Conservation (phyloP, 176 grass and related monocot species). For the Metroxylon sagu region DNA sequence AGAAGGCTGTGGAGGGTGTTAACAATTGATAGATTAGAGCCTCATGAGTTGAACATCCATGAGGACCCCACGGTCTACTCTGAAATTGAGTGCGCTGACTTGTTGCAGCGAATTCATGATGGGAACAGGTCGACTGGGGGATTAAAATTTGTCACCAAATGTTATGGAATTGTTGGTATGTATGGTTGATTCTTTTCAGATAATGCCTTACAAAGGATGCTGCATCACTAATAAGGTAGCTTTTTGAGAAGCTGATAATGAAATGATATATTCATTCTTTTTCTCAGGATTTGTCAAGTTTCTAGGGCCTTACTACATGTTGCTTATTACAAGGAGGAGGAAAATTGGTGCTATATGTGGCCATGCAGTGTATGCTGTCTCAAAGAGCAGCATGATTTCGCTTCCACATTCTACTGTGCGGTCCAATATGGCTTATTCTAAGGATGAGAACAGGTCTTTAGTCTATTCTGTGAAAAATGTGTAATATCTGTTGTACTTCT, state of each 20-base stretch:
- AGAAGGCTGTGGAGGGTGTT: constrained; percentile 68
- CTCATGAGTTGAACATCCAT: constrained; percentile 50
- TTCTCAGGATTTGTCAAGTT: constrained; percentile 83
- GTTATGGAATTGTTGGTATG: constrained; percentile 85
- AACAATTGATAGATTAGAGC: constrained; percentile 69
- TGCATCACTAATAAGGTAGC: no score
- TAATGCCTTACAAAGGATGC: no score
- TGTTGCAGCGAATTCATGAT: constrained; percentile 66
- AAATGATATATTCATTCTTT: not conserved
- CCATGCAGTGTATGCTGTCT: constrained; percentile 69
- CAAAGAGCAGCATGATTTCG: constrained; percentile 73
- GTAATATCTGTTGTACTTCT: constrained; percentile 52
- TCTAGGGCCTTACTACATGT: constrained; percentile 93
- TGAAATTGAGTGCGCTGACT: constrained; percentile 52
- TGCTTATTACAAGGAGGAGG: constrained; percentile 86
- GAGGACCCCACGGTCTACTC: constrained; percentile 77
- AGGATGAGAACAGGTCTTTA: constrained; percentile 99
- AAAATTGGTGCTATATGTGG: constrained; percentile 84
- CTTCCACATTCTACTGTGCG: constrained; percentile 74
- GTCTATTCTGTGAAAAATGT: constrained; percentile 67
- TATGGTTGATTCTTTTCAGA: not conserved
- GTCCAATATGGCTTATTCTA: constrained; percentile 85
- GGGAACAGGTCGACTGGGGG: constrained; percentile 79
- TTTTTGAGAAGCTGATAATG: no score
- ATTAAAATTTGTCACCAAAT: constrained; percentile 86